Percentiles rank a stretch among this genome's conserved stretches.
Evolutionary conservation across 2,329 filamentous ascomycete species (phyloP).

Genomic region (Aspergillus oerlinghausenensis): DNA sequence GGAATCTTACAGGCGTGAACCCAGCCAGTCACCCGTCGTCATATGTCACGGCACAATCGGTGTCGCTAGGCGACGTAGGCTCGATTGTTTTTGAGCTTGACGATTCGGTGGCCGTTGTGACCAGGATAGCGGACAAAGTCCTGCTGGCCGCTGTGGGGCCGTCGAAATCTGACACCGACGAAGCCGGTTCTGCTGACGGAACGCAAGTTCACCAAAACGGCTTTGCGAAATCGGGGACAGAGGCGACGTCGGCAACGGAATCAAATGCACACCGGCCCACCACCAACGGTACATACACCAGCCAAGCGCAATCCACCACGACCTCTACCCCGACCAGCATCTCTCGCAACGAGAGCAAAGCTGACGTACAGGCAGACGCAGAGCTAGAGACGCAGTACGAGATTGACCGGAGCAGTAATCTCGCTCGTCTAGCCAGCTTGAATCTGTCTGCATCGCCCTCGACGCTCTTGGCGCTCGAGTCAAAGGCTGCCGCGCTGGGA

Average conservation of each 20-base stretch:
- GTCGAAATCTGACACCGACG: slow-evolving; percentile 22
- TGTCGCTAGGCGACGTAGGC: slow-evolving; percentile 40
- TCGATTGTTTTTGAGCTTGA: slow-evolving; percentile 42
- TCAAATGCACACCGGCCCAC: neutral
- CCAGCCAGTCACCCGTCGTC: slow-evolving; percentile 41
- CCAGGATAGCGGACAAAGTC: slow-evolving; percentile 39
- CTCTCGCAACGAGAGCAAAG: slow-evolving; percentile 10
- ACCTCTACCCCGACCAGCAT: slow-evolving; percentile 1
- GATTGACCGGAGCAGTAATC: slow-evolving; percentile 37
- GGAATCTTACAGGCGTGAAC: slow-evolving; percentile 41
- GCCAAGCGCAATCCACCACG: slow-evolving; percentile 9
- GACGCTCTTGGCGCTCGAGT: slow-evolving; percentile 39
- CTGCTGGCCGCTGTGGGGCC: slow-evolving; percentile 40
- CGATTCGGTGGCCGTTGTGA: slow-evolving; percentile 38
- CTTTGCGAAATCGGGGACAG: neutral
- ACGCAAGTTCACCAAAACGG: slow-evolving; percentile 3
- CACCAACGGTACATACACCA: slow-evolving; percentile 3
- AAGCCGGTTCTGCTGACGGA: slow-evolving; percentile 9
- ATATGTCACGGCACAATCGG: slow-evolving; percentile 38
- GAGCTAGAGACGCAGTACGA: slow-evolving; percentile 34
- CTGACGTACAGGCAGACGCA: slow-evolving; percentile 18
- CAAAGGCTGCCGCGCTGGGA: slow-evolving; percentile 39
- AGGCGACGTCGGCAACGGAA: neutral
- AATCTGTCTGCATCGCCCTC: slow-evolving; percentile 37
- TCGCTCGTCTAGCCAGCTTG: slow-evolving; percentile 35